A percentile compares a stretch with the other conserved stretches of the same genome.
Evolutionary conservation across 495 filamentous ascomycete species (phyloP).

Genomic region (Xylaria flabelliformis): DNA sequence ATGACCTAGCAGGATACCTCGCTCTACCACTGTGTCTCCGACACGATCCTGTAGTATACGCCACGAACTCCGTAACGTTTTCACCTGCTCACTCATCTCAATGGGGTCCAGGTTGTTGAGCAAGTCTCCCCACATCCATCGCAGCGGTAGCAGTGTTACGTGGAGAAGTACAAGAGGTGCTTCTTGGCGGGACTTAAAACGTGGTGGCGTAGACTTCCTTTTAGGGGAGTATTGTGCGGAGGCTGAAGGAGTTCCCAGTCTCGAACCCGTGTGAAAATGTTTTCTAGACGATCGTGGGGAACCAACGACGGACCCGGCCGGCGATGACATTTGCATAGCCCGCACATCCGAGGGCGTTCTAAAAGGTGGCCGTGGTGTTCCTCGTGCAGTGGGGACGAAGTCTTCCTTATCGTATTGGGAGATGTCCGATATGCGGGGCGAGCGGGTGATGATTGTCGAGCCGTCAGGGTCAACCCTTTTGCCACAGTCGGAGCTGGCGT

Average conservation of each 20-base stretch:
- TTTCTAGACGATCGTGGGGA: conserved; percentile 55
- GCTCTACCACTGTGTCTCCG: conserved; percentile 77
- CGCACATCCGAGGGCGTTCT: conserved; percentile 75
- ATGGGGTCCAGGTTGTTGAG: conserved; percentile 48
- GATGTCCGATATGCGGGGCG: conserved; percentile 51
- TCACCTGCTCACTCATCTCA: conserved; percentile 60
- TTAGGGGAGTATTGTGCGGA: conserved; percentile 61
- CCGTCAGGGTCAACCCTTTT: conserved; percentile 32
- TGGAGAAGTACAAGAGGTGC: conserved; percentile 85
- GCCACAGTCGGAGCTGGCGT: conserved; percentile 35
- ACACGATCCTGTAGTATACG: conserved; percentile 75
- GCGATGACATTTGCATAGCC: conserved; percentile 79
- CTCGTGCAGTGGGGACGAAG: conserved; percentile 48
- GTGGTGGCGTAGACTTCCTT: conserved; percentile 62
- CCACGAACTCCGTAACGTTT: conserved; percentile 71
- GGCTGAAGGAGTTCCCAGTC: conserved; percentile 52
- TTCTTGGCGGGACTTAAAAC: conserved; percentile 56
- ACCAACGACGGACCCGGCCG: conserved; percentile 56
- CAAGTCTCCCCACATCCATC: conserved; percentile 70
- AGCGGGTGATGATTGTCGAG: conserved; percentile 46
- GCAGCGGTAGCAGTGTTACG: conserved; percentile 78
- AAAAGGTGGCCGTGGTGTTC: conserved; percentile 49
- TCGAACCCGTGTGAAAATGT: conserved; percentile 54
- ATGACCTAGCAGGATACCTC: conserved; percentile 87
- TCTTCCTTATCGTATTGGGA: conserved; percentile 49